Evolutionary conservation across 2,329 filamentous ascomycete species (phyloP).

Genomic region (Metarhizium sp.): DNA sequence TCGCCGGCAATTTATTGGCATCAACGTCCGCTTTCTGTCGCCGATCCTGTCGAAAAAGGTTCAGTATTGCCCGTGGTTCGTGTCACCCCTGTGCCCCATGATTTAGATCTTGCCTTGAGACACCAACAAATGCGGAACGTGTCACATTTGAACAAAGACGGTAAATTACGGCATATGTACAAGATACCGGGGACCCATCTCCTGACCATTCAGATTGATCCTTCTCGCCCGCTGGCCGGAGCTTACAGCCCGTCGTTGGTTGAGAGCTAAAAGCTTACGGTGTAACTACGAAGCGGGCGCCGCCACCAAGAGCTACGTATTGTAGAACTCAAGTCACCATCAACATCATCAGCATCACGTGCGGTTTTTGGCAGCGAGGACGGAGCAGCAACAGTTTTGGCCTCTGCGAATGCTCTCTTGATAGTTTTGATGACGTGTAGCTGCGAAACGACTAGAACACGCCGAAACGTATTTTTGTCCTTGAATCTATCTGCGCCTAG

Average conservation of each 20-base stretch:
- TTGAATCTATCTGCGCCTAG: neutral
- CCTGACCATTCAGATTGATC: neutral
- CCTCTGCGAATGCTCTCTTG: neutral
- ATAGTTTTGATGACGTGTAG: neutral
- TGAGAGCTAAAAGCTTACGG: neutral
- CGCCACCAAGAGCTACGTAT: neutral
- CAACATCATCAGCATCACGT: neutral
- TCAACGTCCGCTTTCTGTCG: neutral
- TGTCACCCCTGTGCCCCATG: neutral
- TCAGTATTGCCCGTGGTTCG: neutral
- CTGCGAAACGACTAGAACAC: neutral
- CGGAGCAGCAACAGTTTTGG: neutral
- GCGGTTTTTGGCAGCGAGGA: neutral
- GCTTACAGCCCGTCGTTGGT: neutral
- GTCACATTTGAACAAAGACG: neutral
- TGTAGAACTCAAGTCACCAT: neutral
- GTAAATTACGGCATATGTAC: neutral
- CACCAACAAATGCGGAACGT: neutral
- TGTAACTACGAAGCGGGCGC: neutral
- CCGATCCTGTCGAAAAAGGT: neutral
- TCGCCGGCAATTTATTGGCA: neutral
- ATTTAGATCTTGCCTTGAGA: neutral
- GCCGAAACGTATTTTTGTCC: neutral
- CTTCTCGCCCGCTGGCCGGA: neutral
- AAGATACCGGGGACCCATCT: neutral